phyloP scores from a whole-genome alignment of 495 filamentous ascomycete genomes.

The Immersiella caudata region DNA sequence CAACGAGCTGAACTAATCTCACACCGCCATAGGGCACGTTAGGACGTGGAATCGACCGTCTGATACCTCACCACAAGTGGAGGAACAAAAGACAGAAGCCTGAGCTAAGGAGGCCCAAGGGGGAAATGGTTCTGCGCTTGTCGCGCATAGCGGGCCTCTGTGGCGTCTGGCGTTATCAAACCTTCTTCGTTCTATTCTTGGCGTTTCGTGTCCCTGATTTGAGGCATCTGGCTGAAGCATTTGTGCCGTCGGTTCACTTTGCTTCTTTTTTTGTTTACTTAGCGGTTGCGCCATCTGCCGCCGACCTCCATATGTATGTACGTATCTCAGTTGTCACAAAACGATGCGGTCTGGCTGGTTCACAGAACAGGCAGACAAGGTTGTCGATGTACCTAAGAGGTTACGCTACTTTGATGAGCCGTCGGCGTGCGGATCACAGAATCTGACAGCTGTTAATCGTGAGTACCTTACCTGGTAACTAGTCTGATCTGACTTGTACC shows the following conservation, averaged over 20 bases:
- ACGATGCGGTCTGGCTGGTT: background rate
- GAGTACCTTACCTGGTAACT: background rate
- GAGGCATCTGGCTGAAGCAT: background rate
- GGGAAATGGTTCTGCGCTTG: background rate
- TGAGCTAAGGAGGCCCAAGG: background rate
- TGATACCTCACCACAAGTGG: slow-evolving; percentile 31
- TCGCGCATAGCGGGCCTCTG: background rate
- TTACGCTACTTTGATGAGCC: background rate
- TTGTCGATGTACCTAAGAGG: too few species aligned
- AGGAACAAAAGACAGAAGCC: slow-evolving; percentile 18
- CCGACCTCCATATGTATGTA: too few species aligned
- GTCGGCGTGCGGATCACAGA: background rate
- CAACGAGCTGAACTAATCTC: background rate
- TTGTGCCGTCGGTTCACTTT: too few species aligned
- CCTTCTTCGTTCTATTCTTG: background rate
- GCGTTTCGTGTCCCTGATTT: background rate
- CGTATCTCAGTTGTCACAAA: background rate
- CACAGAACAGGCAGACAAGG: background rate
- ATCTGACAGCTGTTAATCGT: background rate
- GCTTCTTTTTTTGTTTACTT: too few species aligned
- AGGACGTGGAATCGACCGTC: slow-evolving; percentile 82
- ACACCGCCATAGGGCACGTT: slow-evolving; percentile 67
- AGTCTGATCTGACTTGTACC: background rate
- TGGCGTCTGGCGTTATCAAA: background rate
- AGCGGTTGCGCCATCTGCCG: too few species aligned